Base-by-base conservation (phyloP, 257 asterid species). In the Gentiana straminea region DNA sequence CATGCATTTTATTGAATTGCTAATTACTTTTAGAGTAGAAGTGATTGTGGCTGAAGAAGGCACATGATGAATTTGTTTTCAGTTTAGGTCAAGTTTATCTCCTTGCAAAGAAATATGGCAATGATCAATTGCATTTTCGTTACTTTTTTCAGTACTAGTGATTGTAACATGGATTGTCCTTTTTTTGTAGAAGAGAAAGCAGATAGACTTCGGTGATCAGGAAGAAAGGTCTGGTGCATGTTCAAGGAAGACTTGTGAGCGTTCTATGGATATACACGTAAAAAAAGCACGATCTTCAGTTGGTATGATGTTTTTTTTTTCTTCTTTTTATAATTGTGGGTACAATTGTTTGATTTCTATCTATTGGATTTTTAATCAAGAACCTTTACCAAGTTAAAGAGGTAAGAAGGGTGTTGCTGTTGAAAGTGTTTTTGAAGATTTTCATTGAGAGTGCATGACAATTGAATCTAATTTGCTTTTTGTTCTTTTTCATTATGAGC, bases 181-280 rank as follows among this genome's bases (percentile, higher is more conserved):
- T 12, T 60, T 64, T 46, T 5, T 68, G 72, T 81, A 83, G 94
- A 75, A 51, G 70, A 77, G 79, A 62, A 79, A 58, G 68, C 77
- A 65, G 55, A 63, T 68, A 59, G 69, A 79, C 70, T 45, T 57
- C 49, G 54, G 35, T 53, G 78, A 43, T 7, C 62, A 49, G 44
- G 72, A 61, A 2, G 44, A 41, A 38, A 57, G 52, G 44, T 44
- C 62, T 36, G 13, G 51, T 15, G 39, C 68, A 54, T 52, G 71
- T 63, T 59, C 75, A n/a, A 12, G 45, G 67, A 73, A 41, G 67
- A 77, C 56, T 57, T 41, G 57, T 51, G 70, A 62, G 36, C 47
- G 70, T 60, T 60, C 70, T 35, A 63, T 15, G 49, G 65, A 64
- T 51, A 36, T 53, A 55, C 76, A 52, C 53, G 63, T 49, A 65